Conservation (phyloP, 495 filamentous ascomycete genomes). For the Penicillium manginii region DNA sequence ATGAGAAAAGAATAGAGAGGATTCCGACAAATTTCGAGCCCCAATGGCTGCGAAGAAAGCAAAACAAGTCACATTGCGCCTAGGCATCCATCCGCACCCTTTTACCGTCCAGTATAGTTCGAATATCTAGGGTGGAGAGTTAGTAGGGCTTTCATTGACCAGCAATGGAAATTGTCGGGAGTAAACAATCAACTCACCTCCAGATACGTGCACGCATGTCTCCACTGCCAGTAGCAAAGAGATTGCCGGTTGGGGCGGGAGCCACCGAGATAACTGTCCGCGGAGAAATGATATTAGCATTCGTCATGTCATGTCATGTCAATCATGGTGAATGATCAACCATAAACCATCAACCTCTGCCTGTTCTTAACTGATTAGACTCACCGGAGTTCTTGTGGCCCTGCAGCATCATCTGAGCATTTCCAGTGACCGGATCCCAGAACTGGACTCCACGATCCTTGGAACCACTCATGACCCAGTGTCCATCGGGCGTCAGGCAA, state of each 20-base stretch:
- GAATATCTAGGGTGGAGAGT: conserved; percentile 39
- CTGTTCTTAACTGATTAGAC: conserved; percentile 21
- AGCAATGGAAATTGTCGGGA: background rate
- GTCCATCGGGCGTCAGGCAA: conserved; percentile 82
- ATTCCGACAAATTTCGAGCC: conserved; percentile 19
- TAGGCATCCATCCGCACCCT: conserved; percentile 35
- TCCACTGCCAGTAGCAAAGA: conserved; percentile 86
- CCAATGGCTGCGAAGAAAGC: conserved; percentile 25
- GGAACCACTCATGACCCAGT: conserved; percentile 89
- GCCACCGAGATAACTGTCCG: conserved; percentile 80
- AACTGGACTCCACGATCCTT: conserved; percentile 92
- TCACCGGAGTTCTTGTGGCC: conserved; percentile 87
- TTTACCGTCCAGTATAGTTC: conserved; percentile 51
- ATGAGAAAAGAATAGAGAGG: conserved; percentile 16
- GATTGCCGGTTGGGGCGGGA: conserved; percentile 75
- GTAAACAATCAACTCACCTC: conserved; percentile 57
- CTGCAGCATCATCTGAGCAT: conserved; percentile 89
- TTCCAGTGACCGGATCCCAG: conserved; percentile 87
- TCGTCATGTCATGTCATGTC: background rate
- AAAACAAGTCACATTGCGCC: conserved; percentile 43
- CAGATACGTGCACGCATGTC: conserved; percentile 92
- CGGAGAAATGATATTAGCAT: conserved; percentile 14
- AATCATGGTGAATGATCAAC: background rate
- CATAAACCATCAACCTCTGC: no score
- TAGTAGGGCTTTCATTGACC: background rate